phyloP scores from a whole-genome alignment of 164 flowering plant genomes.

The Taxillus chinensis region DNA sequence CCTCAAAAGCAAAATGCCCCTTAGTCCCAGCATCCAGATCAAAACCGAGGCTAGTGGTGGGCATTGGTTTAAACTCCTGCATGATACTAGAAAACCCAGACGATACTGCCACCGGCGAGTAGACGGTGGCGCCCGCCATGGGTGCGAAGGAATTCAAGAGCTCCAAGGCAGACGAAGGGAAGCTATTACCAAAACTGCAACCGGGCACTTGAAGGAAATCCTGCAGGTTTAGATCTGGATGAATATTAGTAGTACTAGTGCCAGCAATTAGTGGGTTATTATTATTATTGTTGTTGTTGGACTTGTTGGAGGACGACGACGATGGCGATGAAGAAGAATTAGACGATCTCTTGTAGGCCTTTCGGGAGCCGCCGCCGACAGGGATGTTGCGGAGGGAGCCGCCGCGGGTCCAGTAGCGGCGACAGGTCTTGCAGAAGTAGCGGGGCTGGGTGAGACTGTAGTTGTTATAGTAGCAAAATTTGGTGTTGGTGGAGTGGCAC shows the following conservation, averaged over 20 bases:
- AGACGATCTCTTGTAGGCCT: conserved; percentile 49
- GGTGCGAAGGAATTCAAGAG: conserved; percentile 53
- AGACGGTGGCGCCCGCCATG: conserved; percentile 18
- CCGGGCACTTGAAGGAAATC: conserved; percentile 24
- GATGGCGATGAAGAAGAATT: conserved; percentile 26
- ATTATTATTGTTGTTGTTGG: not conserved
- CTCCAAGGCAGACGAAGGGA: conserved; percentile 44
- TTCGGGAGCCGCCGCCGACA: conserved; percentile 94
- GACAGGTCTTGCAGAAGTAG: conserved; percentile 88
- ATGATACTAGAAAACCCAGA: conserved; percentile 30
- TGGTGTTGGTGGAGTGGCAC: conserved; percentile 90
- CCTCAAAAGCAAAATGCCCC: conserved; percentile 72
- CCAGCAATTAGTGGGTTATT: too few relatives aligned
- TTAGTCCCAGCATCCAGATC: conserved; percentile 46
- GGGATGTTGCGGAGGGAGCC: conserved; percentile 90
- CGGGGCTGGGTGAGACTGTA: conserved; percentile 96
- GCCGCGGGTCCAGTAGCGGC: conserved; percentile 97
- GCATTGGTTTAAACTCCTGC: conserved; percentile 44
- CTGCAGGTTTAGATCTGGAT: too few relatives aligned
- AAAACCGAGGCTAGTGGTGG: conserved; percentile 28
- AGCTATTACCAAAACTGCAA: not conserved
- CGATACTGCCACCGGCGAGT: conserved; percentile 6
- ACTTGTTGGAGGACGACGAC: conserved; percentile 11
- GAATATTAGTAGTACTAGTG: too few relatives aligned
- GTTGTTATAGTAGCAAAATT: conserved; percentile 96